A percentile compares a stretch with the other conserved stretches of the same genome.
Conservation (phyloP, 305 asterid genomes). For the Plantago rigida region DNA sequence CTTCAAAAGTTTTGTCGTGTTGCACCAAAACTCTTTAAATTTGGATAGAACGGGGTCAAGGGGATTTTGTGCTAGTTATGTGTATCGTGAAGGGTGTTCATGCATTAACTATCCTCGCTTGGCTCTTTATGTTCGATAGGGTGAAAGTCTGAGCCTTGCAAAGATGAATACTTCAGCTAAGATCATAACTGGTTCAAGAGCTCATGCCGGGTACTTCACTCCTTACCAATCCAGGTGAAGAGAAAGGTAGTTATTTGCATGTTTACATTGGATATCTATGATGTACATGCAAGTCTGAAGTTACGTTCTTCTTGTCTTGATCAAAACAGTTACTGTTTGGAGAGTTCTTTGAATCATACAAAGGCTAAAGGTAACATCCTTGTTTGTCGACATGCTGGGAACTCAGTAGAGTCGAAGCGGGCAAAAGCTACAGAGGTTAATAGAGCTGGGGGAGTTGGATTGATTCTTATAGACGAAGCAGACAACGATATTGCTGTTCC, state of each 20-base stretch:
- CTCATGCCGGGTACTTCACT: constrained; percentile 77
- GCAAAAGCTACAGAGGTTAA: constrained; percentile 60
- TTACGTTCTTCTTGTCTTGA: constrained; percentile 17
- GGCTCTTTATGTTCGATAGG: constrained; percentile 34
- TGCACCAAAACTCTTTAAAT: no score
- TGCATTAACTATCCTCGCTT: constrained; percentile 6
- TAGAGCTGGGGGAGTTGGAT: constrained; percentile 78
- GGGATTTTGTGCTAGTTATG: no score
- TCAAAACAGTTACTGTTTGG: constrained; percentile 66
- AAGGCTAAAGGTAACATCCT: constrained; percentile 70
- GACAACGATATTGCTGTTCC: constrained; percentile 79
- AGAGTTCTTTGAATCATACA: constrained; percentile 71
- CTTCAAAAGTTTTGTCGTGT: no score
- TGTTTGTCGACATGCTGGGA: constrained; percentile 73
- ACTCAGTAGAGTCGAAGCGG: constrained; percentile 75
- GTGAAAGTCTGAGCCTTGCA: constrained; percentile 58
- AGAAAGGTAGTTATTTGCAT: constrained; percentile 54
- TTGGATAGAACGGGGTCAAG: no score
- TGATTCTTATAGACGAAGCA: constrained; percentile 76
- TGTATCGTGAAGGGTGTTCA: no score
- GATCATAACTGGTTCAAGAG: constrained; percentile 68
- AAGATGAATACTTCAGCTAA: constrained; percentile 41
- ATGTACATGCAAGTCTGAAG: constrained; percentile 27
- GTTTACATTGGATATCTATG: constrained; percentile 26
- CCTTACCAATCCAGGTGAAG: constrained; percentile 99